Evolutionary conservation across 2,329 filamentous ascomycete species (phyloP).

Genomic region (Chrysoporthe deuterocubensis): DNA sequence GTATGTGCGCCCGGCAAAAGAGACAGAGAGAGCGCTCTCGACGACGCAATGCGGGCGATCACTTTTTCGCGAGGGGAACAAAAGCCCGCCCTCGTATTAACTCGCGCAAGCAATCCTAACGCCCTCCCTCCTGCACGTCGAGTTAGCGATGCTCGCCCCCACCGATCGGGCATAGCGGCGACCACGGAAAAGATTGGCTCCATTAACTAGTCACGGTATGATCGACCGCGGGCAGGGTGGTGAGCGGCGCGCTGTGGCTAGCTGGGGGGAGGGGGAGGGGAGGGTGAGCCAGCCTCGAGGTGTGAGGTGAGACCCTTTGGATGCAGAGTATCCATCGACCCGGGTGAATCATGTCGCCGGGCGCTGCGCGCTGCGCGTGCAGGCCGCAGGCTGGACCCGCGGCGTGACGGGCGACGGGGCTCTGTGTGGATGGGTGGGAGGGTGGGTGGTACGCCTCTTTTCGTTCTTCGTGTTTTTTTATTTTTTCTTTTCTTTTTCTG

Average conservation of each 20-base stretch:
- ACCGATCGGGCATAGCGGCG: not conserved
- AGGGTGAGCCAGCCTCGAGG: too few relatives aligned
- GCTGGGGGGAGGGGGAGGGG: not conserved
- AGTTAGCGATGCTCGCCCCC: not conserved
- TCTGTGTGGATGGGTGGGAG: too few relatives aligned
- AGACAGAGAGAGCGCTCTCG: not conserved
- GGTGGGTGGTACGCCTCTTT: constrained; percentile 4
- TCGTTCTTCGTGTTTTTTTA: too few relatives aligned
- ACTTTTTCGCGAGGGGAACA: not conserved
- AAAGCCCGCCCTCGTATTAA: not conserved
- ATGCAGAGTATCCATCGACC: too few relatives aligned
- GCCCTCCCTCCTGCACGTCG: too few relatives aligned
- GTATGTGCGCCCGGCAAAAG: too few relatives aligned
- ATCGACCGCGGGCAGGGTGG: not conserved
- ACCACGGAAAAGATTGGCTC: not conserved
- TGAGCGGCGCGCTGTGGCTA: not conserved
- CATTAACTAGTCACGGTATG: not conserved
- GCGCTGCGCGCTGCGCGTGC: too few relatives aligned
- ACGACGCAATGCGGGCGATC: constrained; percentile 2
- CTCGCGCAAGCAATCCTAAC: not conserved
- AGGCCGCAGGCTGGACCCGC: too few relatives aligned
- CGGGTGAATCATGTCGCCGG: too few relatives aligned
- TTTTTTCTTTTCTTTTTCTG: too few relatives aligned
- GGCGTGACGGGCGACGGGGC: too few relatives aligned
- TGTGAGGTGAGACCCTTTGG: too few relatives aligned